Evolutionary conservation across 306 rosid genomes (phyloP), one percentile per base, ranked within the genome.

Genomic region (Cercis canadensis): DNA sequence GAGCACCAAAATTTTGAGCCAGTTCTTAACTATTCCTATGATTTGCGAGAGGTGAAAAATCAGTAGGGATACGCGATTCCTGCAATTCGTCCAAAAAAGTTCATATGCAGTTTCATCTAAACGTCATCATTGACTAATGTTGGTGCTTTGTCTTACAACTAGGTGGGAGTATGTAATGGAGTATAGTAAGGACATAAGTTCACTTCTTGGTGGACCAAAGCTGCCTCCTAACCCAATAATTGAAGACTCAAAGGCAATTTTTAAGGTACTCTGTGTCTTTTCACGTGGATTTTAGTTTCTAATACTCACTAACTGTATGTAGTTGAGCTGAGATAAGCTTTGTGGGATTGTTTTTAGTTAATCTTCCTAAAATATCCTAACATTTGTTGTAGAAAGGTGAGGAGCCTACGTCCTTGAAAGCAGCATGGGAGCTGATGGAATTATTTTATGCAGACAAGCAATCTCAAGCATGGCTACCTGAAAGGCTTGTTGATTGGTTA

Each of bases 401-500:
- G 82, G 85, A 82, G 83, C 92, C 96, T 15, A 87, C 92, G 36
- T 81, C 85, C 69, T 74, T 88, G 84, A 90, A 90, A 86, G 97
- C 97, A 52, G 98, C 97, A 5, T 93, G 98, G 98, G 90, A 93
- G 85, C 74, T 90, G 79, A 78, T 93, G 90, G 94, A 87, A 81
- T 85, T 93, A 73, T 93, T 93, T 81, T 93, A 88, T 78, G 97
- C 86, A 0, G 98, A 93, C 87, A 93, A 87, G 79, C 87, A 81
- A 67, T 90, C 90, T 64, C 97, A 87, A 83, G 78, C 94, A 55
- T 93, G 96, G 96, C 86, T 85, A 72, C 89, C 86, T 53, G 98
- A 93, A 80, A 89, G 87, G 69, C 92, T 93, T 71, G 94, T 90
- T 77, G 98, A 93, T 86, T 93, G 98, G 97, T 76, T 93, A 86